A percentile compares a stretch with the other conserved stretches of the same genome.
Evolutionary conservation across 176 grass and related monocot genomes (phyloP).

Genomic region (Bromus sterilis): DNA sequence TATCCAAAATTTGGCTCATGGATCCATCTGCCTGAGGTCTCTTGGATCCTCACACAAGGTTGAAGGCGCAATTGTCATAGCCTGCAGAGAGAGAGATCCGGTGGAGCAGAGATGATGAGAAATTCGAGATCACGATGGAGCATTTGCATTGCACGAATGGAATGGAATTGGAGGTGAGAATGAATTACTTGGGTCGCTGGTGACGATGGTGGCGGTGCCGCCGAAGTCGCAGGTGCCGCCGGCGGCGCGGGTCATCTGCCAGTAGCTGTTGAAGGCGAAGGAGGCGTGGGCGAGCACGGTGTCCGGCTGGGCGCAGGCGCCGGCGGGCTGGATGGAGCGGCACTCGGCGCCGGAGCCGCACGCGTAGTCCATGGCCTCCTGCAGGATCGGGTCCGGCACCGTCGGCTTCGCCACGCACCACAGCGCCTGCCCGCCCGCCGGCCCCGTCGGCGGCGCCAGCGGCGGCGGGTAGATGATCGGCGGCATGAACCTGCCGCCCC

Average conservation of each 20-base stretch:
- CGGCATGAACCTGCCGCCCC: conserved; percentile 35
- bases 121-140: neutral
- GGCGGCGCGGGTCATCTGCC: conserved; percentile 48
- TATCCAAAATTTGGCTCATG: neutral
- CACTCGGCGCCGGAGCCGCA: conserved; percentile 66
- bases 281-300: conserved; percentile 76
- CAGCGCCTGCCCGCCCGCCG: conserved; percentile 34
- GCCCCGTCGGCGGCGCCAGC: conserved; percentile 36
- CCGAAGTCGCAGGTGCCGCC: conserved; percentile 83
- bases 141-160: neutral
- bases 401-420: conserved; percentile 97
- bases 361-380: conserved; percentile 92
- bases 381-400: conserved; percentile 79
- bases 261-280: conserved; percentile 87
- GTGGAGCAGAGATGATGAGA: no score
- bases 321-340: conserved; percentile 42
- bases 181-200: conserved; percentile 78
- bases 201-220: conserved; percentile 77
- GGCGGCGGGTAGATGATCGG: conserved; percentile 82
- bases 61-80: conserved; percentile 54
- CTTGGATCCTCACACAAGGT: conserved; percentile 19
- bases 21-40: neutral
- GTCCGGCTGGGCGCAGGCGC: conserved; percentile 63
- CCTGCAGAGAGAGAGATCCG: conserved; percentile 20
- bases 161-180: no score